Percentiles rank a stretch among this genome's conserved stretches.
phyloP scores from a whole-genome alignment of 1,284 basidiomycete species.

The Cryptococcus sp. region DNA sequence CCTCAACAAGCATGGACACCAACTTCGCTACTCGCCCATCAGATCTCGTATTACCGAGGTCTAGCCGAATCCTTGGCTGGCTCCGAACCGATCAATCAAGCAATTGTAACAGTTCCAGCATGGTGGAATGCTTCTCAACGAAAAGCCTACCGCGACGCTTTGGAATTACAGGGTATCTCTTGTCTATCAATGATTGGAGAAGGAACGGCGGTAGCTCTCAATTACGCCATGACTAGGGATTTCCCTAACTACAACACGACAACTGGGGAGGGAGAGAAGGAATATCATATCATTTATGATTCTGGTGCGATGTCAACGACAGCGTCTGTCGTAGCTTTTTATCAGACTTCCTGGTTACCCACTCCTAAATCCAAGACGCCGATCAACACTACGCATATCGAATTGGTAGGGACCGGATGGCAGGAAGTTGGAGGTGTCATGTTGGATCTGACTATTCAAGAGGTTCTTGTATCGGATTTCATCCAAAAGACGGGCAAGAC shows the following conservation, averaged over 20 bases:
- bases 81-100: conserved; percentile 68
- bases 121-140: conserved; percentile 84
- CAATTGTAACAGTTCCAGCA: conserved; percentile 78
- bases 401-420: conserved; percentile 73
- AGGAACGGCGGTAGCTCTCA: conserved; percentile 85
- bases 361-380: conserved; percentile 49
- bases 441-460: conserved; percentile 76
- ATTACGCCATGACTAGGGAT: conserved; percentile 91
- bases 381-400: conserved; percentile 65
- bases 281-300: conserved; percentile 91
- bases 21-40: conserved; percentile 92
- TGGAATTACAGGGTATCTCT: conserved; percentile 81
- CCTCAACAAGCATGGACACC: conserved; percentile 57
- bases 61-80: conserved; percentile 73
- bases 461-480: conserved; percentile 74
- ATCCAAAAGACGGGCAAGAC: conserved; percentile 53
- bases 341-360: conserved; percentile 51
- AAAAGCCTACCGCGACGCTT: conserved; percentile 82
- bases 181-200: conserved; percentile 85
- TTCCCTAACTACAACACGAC: conserved; percentile 56
- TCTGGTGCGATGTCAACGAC: conserved; percentile 83
- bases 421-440: conserved; percentile 75
- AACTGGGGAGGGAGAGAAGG: conserved; percentile 52
- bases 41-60: conserved; percentile 82
- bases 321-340: conserved; percentile 81